Evolutionary conservation across 2,329 filamentous ascomycete genomes (phyloP).

Genomic region (Coniochaeta sp.): DNA sequence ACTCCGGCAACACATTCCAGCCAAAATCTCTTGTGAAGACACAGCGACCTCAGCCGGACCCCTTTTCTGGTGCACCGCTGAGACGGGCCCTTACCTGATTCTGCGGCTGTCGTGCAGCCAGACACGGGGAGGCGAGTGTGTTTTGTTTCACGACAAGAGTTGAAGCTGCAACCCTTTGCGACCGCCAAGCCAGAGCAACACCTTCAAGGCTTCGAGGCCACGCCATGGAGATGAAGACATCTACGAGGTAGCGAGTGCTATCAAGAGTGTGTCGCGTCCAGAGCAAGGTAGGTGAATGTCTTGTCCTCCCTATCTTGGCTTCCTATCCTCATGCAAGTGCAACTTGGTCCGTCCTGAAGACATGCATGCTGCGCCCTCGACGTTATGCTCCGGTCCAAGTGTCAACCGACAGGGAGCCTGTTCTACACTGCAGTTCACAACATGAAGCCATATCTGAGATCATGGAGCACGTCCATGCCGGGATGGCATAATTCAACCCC

Average conservation of each 20-base stretch:
- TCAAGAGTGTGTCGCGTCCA: too few relatives aligned
- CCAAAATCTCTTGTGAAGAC: not conserved
- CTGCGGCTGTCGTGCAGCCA: not conserved
- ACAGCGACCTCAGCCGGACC: not conserved
- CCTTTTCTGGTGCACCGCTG: not conserved
- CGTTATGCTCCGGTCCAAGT: not conserved
- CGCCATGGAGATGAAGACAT: too few relatives aligned
- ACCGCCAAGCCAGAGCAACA: not conserved
- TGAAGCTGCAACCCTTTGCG: not conserved
- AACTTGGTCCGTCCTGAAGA: too few relatives aligned
- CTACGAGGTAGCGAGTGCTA: not conserved
- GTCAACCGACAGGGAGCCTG: not conserved
- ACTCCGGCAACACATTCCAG: not conserved
- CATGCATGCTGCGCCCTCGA: not conserved
- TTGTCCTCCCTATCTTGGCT: too few relatives aligned
- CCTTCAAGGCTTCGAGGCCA: not conserved
- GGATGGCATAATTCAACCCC: not conserved
- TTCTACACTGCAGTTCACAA: not conserved
- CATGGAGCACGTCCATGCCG: not conserved
- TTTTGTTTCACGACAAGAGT: conserved; percentile 1
- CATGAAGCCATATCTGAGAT: not conserved
- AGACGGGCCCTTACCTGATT: conserved; percentile 1
- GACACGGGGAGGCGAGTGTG: not conserved
- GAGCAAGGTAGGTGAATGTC: too few relatives aligned
- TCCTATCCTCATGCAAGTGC: not conserved